Conservation (phyloP, 352 stramenopile species). For the Saprolegnia diclina region DNA sequence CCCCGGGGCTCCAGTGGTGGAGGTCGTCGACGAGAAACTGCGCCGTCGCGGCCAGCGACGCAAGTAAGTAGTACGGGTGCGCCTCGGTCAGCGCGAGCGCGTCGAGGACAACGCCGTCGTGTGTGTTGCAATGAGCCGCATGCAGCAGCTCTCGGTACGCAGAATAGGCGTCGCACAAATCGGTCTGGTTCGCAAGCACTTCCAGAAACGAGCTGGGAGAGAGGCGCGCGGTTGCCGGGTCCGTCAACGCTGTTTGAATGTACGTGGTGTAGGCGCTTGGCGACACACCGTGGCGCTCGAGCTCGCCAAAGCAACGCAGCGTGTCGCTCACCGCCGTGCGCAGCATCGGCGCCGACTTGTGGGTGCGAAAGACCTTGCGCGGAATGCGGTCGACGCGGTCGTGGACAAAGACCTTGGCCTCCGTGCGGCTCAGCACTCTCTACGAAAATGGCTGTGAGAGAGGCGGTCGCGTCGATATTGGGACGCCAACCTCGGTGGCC, state of each 20-base stretch:
- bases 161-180: constrained; percentile 46
- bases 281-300: constrained; percentile 54
- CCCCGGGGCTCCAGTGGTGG: constrained; percentile 58
- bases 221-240: neutral
- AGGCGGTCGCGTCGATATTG: neutral
- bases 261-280: constrained; percentile 38
- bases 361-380: neutral
- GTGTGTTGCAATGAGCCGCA: constrained; percentile 52
- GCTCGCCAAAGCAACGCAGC: constrained; percentile 59
- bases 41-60: constrained; percentile 41
- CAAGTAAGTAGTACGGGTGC: constrained; percentile 33
- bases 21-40: constrained; percentile 69
- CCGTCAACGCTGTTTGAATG: constrained; percentile 11
- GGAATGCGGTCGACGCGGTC: constrained; percentile 17
- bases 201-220: neutral
- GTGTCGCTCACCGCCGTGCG: constrained; percentile 52
- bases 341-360: constrained; percentile 38
- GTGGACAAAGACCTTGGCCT: constrained; percentile 1
- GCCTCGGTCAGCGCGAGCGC: constrained; percentile 32
- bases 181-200: constrained; percentile 8
- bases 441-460: neutral
- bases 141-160: constrained; percentile 49
- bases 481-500: neutral
- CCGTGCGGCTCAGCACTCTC: constrained; percentile 14
- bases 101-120: constrained; percentile 61